Conservation (phyloP, 2,329 filamentous ascomycete species). For the Biscogniauxia marginata region DNA sequence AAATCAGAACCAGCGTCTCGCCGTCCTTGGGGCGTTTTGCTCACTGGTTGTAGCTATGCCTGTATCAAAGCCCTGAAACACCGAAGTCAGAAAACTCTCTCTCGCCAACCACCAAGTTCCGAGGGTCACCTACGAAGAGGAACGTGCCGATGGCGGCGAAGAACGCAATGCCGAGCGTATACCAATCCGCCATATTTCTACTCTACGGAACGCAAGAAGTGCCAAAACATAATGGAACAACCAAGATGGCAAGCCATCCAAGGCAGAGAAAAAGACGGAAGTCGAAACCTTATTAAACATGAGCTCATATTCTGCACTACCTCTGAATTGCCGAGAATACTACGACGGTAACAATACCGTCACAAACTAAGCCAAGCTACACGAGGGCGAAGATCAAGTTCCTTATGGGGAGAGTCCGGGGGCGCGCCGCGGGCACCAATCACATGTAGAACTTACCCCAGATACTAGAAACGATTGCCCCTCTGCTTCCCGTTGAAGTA, state of each 20-base stretch:
- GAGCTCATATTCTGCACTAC: background rate
- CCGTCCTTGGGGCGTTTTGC: conserved; percentile 15
- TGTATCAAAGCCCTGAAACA: conserved; percentile 53
- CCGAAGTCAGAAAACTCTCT: background rate
- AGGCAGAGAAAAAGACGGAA: background rate
- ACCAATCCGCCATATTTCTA: background rate
- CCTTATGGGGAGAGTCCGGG: background rate
- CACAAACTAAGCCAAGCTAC: background rate
- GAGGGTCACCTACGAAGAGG: background rate
- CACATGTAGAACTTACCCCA: background rate
- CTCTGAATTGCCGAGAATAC: background rate
- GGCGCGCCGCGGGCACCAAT: background rate
- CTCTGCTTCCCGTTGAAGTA: background rate
- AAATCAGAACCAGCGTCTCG: background rate
- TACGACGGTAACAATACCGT: background rate
- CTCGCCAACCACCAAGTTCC: background rate
- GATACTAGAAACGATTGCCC: background rate
- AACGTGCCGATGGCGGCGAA: background rate
- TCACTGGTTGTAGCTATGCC: conserved; percentile 59
- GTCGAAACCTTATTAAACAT: background rate
- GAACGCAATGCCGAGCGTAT: background rate
- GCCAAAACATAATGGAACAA: background rate
- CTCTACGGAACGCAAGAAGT: background rate
- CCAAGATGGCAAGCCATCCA: background rate
- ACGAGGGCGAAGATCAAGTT: background rate